Percentiles rank a stretch among this genome's conserved stretches.
phyloP scores from a whole-genome alignment of 345 rosid genomes.

The Gynandropsis gynandra region DNA sequence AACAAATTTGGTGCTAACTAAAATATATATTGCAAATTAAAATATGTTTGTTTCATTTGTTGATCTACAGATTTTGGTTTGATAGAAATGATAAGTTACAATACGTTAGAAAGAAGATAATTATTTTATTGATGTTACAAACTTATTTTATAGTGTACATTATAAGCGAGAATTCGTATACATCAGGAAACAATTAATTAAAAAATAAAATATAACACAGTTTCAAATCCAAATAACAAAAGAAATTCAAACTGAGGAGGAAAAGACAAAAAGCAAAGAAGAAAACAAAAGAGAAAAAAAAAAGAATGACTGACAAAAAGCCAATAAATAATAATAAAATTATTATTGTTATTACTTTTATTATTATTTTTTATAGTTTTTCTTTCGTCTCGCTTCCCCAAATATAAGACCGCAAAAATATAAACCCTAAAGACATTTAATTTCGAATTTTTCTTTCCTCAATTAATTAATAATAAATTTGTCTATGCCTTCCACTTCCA shows the following conservation, averaged over 20 bases:
- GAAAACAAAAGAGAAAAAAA: constrained; percentile 8
- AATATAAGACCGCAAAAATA: constrained; percentile 19
- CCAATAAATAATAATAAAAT: constrained; percentile 28
- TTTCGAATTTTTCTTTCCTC: background rate
- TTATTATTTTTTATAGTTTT: too few species aligned
- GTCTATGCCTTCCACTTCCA: constrained; percentile 19
- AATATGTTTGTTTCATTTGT: too few species aligned
- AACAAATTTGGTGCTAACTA: too few species aligned
- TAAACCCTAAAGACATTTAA: background rate
- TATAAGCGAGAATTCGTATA: too few species aligned
- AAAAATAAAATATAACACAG: background rate
- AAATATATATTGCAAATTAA: too few species aligned
- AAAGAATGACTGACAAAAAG: constrained; percentile 31
- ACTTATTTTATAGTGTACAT: constrained; percentile 15
- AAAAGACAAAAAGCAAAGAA: constrained; percentile 28
- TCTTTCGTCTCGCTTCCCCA: constrained; percentile 28
- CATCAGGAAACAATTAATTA: too few species aligned
- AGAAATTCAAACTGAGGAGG: constrained; percentile 17
- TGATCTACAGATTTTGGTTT: too few species aligned
- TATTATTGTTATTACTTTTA: too few species aligned
- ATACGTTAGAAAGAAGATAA: too few species aligned
- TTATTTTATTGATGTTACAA: too few species aligned
- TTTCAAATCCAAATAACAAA: background rate
- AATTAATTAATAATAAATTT: too few species aligned
- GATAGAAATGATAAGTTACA: too few species aligned